Conservation (phyloP, 2,329 filamentous ascomycete species). For the Elsinoe necatrix region DNA sequence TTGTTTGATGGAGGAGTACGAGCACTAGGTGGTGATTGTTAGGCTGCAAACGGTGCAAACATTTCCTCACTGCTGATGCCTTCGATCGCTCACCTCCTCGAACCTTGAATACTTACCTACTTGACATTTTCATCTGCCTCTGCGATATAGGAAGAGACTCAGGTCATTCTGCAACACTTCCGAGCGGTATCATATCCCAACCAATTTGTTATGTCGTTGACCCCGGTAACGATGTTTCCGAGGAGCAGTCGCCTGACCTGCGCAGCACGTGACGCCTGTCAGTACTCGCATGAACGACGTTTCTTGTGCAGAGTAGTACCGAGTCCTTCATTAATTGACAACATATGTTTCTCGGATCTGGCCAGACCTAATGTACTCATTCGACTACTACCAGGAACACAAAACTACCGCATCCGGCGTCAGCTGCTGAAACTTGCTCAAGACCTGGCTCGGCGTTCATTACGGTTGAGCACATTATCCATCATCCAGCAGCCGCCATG, state of each 20-base stretch:
- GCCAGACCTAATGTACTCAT: neutral
- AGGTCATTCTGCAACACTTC: too few relatives aligned
- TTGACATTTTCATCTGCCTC: too few relatives aligned
- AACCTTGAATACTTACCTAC: too few relatives aligned
- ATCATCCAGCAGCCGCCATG: slow-evolving; percentile 9
- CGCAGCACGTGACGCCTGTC: neutral
- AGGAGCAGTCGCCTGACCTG: neutral
- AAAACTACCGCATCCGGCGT: neutral
- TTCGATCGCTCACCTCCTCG: too few relatives aligned
- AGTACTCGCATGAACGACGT: neutral
- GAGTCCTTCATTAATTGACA: neutral
- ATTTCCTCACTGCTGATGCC: too few relatives aligned
- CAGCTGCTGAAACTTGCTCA: slow-evolving; percentile 12
- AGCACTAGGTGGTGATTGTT: neutral
- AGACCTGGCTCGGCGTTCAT: slow-evolving; percentile 11
- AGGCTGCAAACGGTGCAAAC: slow-evolving; percentile 12
- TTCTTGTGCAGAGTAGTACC: neutral
- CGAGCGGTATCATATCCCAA: too few relatives aligned
- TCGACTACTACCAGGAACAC: neutral
- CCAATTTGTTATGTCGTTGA: too few relatives aligned
- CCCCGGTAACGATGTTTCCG: too few relatives aligned
- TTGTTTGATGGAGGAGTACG: neutral
- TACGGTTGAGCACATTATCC: slow-evolving; percentile 13
- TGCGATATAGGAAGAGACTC: too few relatives aligned
- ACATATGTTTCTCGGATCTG: neutral